Evolutionary conservation across 108 stramenopile species (phyloP).

Genomic region (Schizochytrium sp.): DNA sequence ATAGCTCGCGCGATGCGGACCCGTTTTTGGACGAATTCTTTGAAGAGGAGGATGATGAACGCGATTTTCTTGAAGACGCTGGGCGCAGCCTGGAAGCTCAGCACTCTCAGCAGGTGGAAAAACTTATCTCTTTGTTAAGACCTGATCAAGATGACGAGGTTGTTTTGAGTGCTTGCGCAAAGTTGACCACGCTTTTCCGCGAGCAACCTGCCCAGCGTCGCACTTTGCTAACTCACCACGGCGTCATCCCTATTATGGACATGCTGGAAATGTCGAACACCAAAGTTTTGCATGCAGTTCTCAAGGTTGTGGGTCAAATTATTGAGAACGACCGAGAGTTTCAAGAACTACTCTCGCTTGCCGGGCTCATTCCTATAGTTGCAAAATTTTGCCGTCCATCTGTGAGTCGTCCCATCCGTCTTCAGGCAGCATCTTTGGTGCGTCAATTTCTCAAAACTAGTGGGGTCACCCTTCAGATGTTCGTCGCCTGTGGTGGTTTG

Average conservation of each 20-base stretch:
- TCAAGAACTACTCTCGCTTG: constrained; percentile 45
- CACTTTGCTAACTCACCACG: constrained; percentile 40
- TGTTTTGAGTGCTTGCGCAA: constrained; percentile 38
- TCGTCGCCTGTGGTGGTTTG: constrained; percentile 47
- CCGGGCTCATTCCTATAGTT: constrained; percentile 46
- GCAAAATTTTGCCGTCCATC: constrained; percentile 55
- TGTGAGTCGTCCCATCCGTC: constrained; percentile 56
- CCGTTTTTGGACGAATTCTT: constrained; percentile 59
- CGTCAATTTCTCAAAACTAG: constrained; percentile 52
- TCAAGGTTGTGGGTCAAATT: constrained; percentile 47
- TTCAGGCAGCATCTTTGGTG: constrained; percentile 58
- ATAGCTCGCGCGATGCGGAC: constrained; percentile 4
- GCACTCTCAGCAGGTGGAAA: constrained; percentile 58
- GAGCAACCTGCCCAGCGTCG: constrained; percentile 53
- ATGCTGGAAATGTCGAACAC: constrained; percentile 61
- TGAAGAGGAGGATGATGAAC: constrained; percentile 58
- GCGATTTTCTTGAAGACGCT: constrained; percentile 44
- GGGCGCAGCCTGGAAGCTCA: constrained; percentile 47
- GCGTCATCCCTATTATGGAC: constrained; percentile 59
- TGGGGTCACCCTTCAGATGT: constrained; percentile 53
- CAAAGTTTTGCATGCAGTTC: constrained; percentile 44
- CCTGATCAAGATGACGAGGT: constrained; percentile 47
- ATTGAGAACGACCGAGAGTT: constrained; percentile 56
- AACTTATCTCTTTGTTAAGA: constrained; percentile 3
- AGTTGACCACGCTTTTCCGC: constrained; percentile 49